These are phyloP conservation scores for Lodderomyces parapsilosis DNA, from an alignment of 1,139 yeast species.

Conservation along the genomic window DNA sequence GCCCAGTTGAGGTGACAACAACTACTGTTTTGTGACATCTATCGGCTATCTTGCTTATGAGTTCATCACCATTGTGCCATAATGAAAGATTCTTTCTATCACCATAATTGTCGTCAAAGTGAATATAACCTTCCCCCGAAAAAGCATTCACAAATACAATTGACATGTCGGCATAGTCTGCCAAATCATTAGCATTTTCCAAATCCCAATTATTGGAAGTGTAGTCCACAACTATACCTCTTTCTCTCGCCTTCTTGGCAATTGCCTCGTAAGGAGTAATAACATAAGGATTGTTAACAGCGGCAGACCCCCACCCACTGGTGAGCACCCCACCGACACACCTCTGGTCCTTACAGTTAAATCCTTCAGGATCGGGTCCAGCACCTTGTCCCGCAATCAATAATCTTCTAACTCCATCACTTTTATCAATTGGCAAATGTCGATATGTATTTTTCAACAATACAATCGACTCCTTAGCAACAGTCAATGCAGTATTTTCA, in stretches of 20 bases:
- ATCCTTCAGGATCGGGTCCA: slow-evolving; percentile 48
- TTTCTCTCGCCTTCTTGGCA: slow-evolving; percentile 40
- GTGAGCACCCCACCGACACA: slow-evolving; percentile 47
- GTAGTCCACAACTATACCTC: slow-evolving; percentile 45
- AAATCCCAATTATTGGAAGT: slow-evolving; percentile 44
- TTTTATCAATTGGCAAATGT: slow-evolving; percentile 47
- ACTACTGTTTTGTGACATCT: slow-evolving; percentile 55
- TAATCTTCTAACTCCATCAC: slow-evolving; percentile 43
- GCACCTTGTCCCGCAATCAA: slow-evolving; percentile 50
- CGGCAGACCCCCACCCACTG: slow-evolving; percentile 55
- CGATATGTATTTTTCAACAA: slow-evolving; percentile 51
- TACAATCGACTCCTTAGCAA: slow-evolving; percentile 58
- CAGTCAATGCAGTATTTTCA: slow-evolving; percentile 49
- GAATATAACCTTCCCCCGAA: slow-evolving; percentile 61
- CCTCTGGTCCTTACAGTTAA: slow-evolving; percentile 50
- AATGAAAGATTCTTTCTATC: slow-evolving; percentile 55
- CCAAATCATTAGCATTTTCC: slow-evolving; percentile 40
- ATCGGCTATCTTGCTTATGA: slow-evolving; percentile 48
- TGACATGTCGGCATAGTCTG: slow-evolving; percentile 52
- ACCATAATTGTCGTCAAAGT: slow-evolving; percentile 60
- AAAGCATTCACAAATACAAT: slow-evolving; percentile 51
- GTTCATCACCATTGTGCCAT: slow-evolving; percentile 62
- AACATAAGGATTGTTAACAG: slow-evolving; percentile 52
- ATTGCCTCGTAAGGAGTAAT: slow-evolving; percentile 56
- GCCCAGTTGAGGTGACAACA: slow-evolving; percentile 58